Evolutionary conservation across 495 filamentous ascomycete species (phyloP).

Genomic region (Aspergillus baeticus): DNA sequence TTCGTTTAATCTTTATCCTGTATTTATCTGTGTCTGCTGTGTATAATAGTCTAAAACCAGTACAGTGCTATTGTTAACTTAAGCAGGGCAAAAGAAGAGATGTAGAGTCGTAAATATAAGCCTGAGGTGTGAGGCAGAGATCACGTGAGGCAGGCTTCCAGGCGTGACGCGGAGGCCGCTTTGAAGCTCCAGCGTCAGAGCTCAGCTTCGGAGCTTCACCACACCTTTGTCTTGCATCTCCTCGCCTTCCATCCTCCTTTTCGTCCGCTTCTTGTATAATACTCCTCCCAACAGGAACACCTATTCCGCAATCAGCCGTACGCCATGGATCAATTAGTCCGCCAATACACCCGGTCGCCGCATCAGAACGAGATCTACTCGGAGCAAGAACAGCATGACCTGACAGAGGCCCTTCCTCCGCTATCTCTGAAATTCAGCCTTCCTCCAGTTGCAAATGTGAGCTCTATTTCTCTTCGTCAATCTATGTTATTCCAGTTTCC

Average conservation of each 20-base stretch:
- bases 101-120: neutral
- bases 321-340: conserved; percentile 89
- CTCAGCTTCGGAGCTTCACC: conserved; percentile 21
- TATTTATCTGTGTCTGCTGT: conserved; percentile 5
- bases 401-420: conserved; percentile 62
- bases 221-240: conserved; percentile 18
- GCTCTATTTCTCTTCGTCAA: conserved; percentile 20
- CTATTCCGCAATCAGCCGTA: conserved; percentile 9
- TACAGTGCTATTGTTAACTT: neutral
- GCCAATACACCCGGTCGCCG: conserved; percentile 77
- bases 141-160: conserved; percentile 46
- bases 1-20: neutral
- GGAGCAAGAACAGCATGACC: conserved; percentile 74
- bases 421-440: conserved; percentile 88
- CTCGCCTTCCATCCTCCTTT: conserved; percentile 14
- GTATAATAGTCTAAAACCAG: neutral
- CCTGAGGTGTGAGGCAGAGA: neutral
- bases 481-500: neutral
- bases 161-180: conserved; percentile 37
- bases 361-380: conserved; percentile 70
- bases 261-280: conserved; percentile 1
- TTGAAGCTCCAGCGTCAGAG: conserved; percentile 35
- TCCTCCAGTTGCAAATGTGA: conserved; percentile 88
- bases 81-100: neutral
- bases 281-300: conserved; percentile 1